Conservation (phyloP, 306 rosid species). For the Oemleria cerasiformis region DNA sequence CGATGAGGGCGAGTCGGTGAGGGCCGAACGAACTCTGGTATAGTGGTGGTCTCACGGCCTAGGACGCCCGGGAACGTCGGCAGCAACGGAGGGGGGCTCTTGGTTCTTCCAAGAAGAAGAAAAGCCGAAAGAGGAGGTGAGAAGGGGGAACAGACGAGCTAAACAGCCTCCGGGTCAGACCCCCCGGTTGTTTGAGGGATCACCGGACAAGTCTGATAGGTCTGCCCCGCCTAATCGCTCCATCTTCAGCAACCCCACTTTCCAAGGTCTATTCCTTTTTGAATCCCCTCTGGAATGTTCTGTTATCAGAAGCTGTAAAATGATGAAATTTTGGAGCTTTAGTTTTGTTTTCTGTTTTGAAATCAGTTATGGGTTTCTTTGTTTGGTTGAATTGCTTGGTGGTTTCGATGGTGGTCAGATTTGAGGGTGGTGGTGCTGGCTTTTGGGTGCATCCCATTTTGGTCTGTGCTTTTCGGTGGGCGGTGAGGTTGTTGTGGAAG, state of each 20-base stretch:
- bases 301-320: slow-evolving; percentile 1
- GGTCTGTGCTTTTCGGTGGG: too few relatives aligned
- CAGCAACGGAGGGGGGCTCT: too few relatives aligned
- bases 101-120: slow-evolving; percentile 46
- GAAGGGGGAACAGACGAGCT: slow-evolving; percentile 38
- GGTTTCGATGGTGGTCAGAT: too few relatives aligned
- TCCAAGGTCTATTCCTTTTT: slow-evolving; percentile 53
- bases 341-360: neutral
- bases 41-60: too few relatives aligned
- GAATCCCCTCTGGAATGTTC: neutral
- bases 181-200: slow-evolving; percentile 40
- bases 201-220: slow-evolving; percentile 45
- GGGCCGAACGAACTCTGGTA: too few relatives aligned
- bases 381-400: slow-evolving; percentile 21
- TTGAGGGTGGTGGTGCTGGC: too few relatives aligned
- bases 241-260: slow-evolving; percentile 57
- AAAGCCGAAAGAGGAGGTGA: slow-evolving; percentile 35
- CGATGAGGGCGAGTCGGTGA: too few relatives aligned
- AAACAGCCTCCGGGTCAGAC: slow-evolving; percentile 32
- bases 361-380: slow-evolving; percentile 18
- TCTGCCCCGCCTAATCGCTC: slow-evolving; percentile 43
- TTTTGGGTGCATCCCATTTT: too few relatives aligned
- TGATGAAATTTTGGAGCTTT: neutral
- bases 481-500: too few relatives aligned
- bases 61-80: too few relatives aligned